A percentile compares a stretch with the other conserved stretches of the same genome.
Evolutionary conservation across 1,139 yeast genomes (phyloP).

Genomic region (Debaryomycetaceae sp.): DNA sequence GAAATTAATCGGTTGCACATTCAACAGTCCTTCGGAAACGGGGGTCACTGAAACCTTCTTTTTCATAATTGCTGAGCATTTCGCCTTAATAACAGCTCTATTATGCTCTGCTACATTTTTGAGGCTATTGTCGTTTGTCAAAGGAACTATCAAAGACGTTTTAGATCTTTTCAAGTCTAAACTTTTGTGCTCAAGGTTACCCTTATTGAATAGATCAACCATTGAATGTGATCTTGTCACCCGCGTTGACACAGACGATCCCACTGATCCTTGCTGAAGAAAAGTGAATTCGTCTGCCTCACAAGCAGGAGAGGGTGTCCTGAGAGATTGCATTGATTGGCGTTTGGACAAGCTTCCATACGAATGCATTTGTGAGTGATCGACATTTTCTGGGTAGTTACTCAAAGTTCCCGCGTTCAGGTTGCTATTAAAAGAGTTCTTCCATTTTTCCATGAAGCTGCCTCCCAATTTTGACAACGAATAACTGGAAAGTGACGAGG

Average conservation of each 20-base stretch:
- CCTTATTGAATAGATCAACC: slow-evolving; percentile 28
- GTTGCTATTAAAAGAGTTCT: slow-evolving; percentile 20
- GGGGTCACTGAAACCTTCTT: slow-evolving; percentile 1
- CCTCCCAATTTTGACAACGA: slow-evolving; percentile 43
- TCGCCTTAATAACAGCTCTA: slow-evolving; percentile 19
- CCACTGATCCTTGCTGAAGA: slow-evolving; percentile 12
- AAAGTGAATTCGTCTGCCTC: slow-evolving; percentile 46
- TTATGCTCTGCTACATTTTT: slow-evolving; percentile 23
- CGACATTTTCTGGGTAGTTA: slow-evolving; percentile 8
- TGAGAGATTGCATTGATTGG: slow-evolving; percentile 29
- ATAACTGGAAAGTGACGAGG: slow-evolving; percentile 37
- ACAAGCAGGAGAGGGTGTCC: slow-evolving; percentile 47
- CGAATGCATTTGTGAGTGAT: slow-evolving; percentile 4
- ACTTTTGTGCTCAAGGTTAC: slow-evolving; percentile 10
- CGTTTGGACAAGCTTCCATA: slow-evolving; percentile 22
- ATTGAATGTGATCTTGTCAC: slow-evolving; percentile 39
- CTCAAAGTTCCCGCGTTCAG: slow-evolving; percentile 7
- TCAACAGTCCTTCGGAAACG: background rate
- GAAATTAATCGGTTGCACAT: background rate
- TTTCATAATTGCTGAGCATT: slow-evolving; percentile 30
- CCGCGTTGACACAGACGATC: slow-evolving; percentile 15
- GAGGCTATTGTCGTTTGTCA: slow-evolving; percentile 16
- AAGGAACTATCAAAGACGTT: slow-evolving; percentile 24
- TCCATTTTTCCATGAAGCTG: slow-evolving; percentile 49
- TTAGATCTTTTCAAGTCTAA: slow-evolving; percentile 26